These are phyloP conservation scores for Coriolopsis trogii DNA, from an alignment of 1,284 basidiomycete species.

Conservation along the genomic window DNA sequence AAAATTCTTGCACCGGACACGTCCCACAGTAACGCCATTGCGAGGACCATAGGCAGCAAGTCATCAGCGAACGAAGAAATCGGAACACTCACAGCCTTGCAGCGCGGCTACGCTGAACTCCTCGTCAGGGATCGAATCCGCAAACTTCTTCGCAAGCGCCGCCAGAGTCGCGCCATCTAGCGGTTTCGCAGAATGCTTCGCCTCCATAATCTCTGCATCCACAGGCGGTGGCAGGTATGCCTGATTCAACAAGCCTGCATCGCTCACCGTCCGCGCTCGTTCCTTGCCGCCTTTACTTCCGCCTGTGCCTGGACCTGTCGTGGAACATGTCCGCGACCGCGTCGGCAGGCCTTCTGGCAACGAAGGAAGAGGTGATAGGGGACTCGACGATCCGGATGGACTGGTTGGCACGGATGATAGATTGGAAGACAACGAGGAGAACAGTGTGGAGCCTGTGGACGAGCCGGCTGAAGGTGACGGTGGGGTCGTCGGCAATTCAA, in stretches of 20 bases:
- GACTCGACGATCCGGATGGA: conserved; percentile 27
- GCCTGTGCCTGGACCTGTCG: conserved; percentile 17
- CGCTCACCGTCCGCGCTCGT: conserved; percentile 22
- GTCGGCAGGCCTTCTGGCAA: conserved; percentile 23
- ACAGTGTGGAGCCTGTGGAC: conserved; percentile 33
- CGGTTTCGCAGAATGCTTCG: conserved; percentile 62
- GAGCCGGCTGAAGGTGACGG: conserved; percentile 36
- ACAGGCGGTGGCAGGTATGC: conserved; percentile 65
- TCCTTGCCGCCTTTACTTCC: conserved; percentile 9
- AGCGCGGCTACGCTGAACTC: conserved; percentile 85
- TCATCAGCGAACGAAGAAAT: conserved; percentile 23
- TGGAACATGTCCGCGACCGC: conserved; percentile 19
- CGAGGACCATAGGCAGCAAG: conserved; percentile 13
- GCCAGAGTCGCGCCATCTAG: conserved; percentile 64
- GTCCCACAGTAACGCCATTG: conserved; percentile 6
- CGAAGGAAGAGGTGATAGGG: conserved; percentile 33
- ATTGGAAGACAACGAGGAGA: conserved; percentile 34
- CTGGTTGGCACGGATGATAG: conserved; percentile 29
- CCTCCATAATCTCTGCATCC: conserved; percentile 58
- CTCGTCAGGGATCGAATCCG: conserved; percentile 74
- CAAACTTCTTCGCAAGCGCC: conserved; percentile 70
- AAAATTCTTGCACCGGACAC: background rate
- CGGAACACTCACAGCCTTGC: conserved; percentile 73
- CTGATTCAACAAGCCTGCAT: conserved; percentile 53
- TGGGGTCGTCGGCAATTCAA: conserved; percentile 46